Base-by-base conservation (phyloP, 1,139 yeast species). In the Saccharomyces pastorianus region DNA sequence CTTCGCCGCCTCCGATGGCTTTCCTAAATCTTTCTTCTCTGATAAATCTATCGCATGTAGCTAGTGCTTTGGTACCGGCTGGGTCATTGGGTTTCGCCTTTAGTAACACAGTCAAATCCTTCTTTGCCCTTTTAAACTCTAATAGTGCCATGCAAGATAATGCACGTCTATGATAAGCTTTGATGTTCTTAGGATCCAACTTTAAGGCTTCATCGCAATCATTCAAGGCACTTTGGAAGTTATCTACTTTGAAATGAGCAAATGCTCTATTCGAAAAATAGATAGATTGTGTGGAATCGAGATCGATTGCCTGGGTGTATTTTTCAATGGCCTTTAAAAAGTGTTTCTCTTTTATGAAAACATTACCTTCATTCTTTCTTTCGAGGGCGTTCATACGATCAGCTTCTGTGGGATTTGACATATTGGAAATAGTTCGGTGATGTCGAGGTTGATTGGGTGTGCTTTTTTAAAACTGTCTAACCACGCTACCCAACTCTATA, bases 191-290 rank as follows among this genome's bases (percentile, higher is more conserved):
- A 0, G 85, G 79, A 66, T 93, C 90, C 11, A 85, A 67, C 51
- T 76, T 78, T 50, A 93, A 75, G 0, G 98, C 91, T 50, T 73
- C 71, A 44, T 84, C 80, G 61, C 96, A 85, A 68, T 91, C 97
- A 17, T 72, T 75, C 4, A 91, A 80, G 1, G 97, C 96, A 51
- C 82, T 76, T 1, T 97, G 98, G 69, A 86, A 91, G 63, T 84
- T 85, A 67, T 93, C 99, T 54, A 84, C 71, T 67, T 88, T 88
- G 66, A 91, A 82, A 61, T 90, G 85, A 1, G 89, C 96, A 59
- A 89, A 95, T 0, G 99, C 97, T 59, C 97, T 76, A 72, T 93
- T 93, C 31, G 96, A 84, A 68, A 74, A 88, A 65, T 83, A 85
- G 17, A 91, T 81, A 1, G 95, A 88, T 58, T 85, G 82, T n/a